These are phyloP conservation scores for Raphanus raphanistrum DNA, from an alignment of 345 rosid genomes.

Conservation along the genomic window DNA sequence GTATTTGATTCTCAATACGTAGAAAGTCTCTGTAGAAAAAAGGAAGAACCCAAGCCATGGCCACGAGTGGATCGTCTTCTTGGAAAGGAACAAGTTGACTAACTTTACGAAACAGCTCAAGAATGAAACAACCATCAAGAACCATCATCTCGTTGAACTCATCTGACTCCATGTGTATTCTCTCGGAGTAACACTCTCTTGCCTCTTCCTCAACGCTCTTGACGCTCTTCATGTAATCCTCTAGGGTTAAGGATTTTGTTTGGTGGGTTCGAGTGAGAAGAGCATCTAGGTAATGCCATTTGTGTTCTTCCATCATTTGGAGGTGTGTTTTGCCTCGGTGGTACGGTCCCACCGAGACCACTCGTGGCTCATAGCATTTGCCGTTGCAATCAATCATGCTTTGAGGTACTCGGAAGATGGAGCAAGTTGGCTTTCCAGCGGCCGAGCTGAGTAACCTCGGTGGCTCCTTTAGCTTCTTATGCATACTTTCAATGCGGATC, in stretches of 20 bases:
- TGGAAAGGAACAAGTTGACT: constrained; percentile 43
- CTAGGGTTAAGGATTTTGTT: constrained; percentile 35
- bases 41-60: constrained; percentile 71
- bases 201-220: constrained; percentile 48
- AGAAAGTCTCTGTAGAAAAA: constrained; percentile 63
- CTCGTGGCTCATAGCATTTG: constrained; percentile 60
- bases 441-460: constrained; percentile 32
- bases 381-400: constrained; percentile 58
- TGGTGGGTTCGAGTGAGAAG: constrained; percentile 46
- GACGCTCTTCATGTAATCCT: constrained; percentile 45
- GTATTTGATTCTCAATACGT: constrained; percentile 57
- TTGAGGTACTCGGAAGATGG: constrained; percentile 42
- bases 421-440: constrained; percentile 41
- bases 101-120: constrained; percentile 65
- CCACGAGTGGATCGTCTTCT: constrained; percentile 60
- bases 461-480: constrained; percentile 32
- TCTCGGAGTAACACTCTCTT: constrained; percentile 72
- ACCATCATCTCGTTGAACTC: constrained; percentile 70
- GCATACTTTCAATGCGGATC: constrained; percentile 34
- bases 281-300: constrained; percentile 63
- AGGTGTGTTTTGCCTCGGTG: constrained; percentile 52
- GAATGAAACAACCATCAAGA: constrained; percentile 61
- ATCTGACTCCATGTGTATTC: constrained; percentile 37
- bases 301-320: constrained; percentile 76
- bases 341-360: constrained; percentile 75